These are phyloP conservation scores for Cladosporium oxysporum DNA, from an alignment of 2,329 filamentous ascomycete species.

Conservation along the genomic window DNA sequence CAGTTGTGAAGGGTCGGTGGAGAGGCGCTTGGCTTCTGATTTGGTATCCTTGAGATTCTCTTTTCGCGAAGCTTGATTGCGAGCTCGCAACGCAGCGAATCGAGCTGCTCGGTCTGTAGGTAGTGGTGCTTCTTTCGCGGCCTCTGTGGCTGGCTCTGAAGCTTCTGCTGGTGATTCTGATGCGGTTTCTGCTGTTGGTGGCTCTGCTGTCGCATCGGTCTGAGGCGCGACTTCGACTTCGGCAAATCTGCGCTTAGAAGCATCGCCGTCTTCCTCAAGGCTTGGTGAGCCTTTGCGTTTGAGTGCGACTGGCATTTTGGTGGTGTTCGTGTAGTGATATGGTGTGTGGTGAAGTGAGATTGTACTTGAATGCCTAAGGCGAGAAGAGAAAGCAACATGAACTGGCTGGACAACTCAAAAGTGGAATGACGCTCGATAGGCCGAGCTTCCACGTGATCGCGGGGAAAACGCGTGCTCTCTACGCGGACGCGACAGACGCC, in stretches of 20 bases:
- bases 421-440: conserved; percentile 4
- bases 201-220: conserved; percentile 22
- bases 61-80: conserved; percentile 59
- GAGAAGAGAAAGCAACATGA: conserved; percentile 11
- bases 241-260: conserved; percentile 40
- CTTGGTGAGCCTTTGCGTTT: conserved; percentile 42
- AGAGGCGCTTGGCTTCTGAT: conserved; percentile 76
- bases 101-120: conserved; percentile 65
- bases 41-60: conserved; percentile 81
- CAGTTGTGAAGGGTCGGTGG: conserved; percentile 75
- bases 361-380: neutral
- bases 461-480: conserved; percentile 7
- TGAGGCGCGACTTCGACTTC: conserved; percentile 20
- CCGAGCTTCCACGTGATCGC: neutral
- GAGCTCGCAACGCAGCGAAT: conserved; percentile 84
- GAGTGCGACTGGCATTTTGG: conserved; percentile 32
- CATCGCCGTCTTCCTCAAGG: conserved; percentile 35
- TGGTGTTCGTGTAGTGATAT: conserved; percentile 1
- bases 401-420: neutral
- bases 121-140: conserved; percentile 32
- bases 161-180: conserved; percentile 17
- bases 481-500: conserved; percentile 1
- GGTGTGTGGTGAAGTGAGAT: neutral
- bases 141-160: conserved; percentile 1
- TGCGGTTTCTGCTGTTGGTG: conserved; percentile 22